Percentiles rank a stretch among this genome's conserved stretches.
These are phyloP conservation scores for Eremochloa ophiuroides DNA, from an alignment of 176 grass and related monocot species.

Conservation along the genomic window DNA sequence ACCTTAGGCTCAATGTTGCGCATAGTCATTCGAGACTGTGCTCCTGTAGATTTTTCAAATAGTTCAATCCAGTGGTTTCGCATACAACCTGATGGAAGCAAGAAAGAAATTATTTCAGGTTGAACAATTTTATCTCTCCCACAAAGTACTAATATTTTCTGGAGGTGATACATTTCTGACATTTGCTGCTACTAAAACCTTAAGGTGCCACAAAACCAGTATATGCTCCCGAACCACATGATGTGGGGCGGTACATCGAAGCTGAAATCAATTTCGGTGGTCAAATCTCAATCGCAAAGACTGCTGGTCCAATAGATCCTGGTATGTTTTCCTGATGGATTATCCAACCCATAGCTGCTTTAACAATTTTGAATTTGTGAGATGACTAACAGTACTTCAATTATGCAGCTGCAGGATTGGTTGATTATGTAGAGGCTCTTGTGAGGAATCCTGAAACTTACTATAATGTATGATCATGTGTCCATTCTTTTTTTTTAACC, in stretches of 20 bases:
- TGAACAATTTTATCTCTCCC: conserved; percentile 8
- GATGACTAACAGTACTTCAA: conserved; percentile 13
- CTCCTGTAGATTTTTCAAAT: conserved; percentile 32
- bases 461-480: conserved; percentile 61
- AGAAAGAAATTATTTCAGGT: conserved; percentile 77
- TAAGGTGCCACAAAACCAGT: conserved; percentile 65
- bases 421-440: conserved; percentile 57
- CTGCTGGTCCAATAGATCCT: conserved; percentile 55
- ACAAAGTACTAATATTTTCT: neutral
- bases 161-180: neutral
- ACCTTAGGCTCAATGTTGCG: conserved; percentile 59
- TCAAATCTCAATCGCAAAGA: conserved; percentile 32
- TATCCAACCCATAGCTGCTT: neutral
- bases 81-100: conserved; percentile 49
- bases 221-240: conserved; percentile 78
- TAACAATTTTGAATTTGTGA: neutral
- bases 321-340: conserved; percentile 37
- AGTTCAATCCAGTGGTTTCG: conserved; percentile 70
- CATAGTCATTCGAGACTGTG: conserved; percentile 33
- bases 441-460: conserved; percentile 61
- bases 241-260: conserved; percentile 62
- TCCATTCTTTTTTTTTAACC: neutral
- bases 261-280: conserved; percentile 51
- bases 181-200: conserved; percentile 2
- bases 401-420: conserved; percentile 69